Base-by-base conservation (phyloP, 176 grass and related monocot genomes). In the Carex parvula region DNA sequence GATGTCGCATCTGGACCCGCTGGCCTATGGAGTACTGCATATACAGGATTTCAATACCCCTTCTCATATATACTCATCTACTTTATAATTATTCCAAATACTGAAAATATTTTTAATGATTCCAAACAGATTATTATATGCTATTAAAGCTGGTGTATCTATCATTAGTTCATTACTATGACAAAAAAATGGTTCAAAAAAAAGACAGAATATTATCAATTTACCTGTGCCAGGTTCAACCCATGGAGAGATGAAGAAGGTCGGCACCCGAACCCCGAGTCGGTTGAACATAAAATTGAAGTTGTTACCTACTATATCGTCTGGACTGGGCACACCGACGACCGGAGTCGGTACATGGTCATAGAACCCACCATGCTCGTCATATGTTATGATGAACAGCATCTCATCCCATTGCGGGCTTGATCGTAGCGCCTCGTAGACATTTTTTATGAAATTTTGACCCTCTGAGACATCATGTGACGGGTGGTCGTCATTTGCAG, bases 331-430 rank as follows among this genome's bases (percentile, higher is more conserved):
- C 14, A 97, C 91, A 6, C 82, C 86, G 0, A 46, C 16, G 8
- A 84, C 86, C 0, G 88, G 92, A 3, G 92, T 89, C 0, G 92
- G 89, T 9, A 94, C 89, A 30, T 94, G 92, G 82, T 96, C 94
- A 73, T 88, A 96, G 91, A 96, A 96, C 0, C 94, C 91, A 0
- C 91, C 94, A 65, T 96, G 94, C 87, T 96, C 94, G 70, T 97
- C 94, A 84, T 97, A 97, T 53, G 92, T 94, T 71, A 97, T 12
- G 17, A 97, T 44, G 66, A 97, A 88, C 24, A 97, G 61, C 64
- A 59, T 84, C 79, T 97, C 86, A 3, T 90, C 55, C 94, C 94
- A 97, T 77, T 97, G 94, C 0, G 89, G 94, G 1, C 94, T 71
- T 0, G 89, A 86, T 0, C 91, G 86, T 14, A 94, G 74, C 8